A percentile compares a stretch with the other conserved stretches of the same genome.
These are phyloP conservation scores for Aspergillus asperescens DNA, from an alignment of 495 filamentous ascomycete species.

Conservation along the genomic window DNA sequence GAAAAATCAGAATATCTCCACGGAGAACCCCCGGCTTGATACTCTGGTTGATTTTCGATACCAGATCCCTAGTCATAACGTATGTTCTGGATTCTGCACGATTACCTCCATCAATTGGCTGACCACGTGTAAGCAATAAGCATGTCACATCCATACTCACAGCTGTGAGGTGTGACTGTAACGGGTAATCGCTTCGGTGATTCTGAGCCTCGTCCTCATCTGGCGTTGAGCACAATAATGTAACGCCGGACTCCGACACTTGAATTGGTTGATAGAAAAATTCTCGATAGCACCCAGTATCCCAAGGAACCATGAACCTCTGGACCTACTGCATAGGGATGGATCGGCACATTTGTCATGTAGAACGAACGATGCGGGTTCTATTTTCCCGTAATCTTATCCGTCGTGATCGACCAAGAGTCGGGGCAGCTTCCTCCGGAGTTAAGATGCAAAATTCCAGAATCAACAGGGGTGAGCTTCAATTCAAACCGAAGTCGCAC, in stretches of 20 bases:
- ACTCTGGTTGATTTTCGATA: background rate
- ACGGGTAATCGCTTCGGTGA: too few relatives aligned
- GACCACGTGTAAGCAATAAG: conserved; percentile 7
- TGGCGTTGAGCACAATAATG: background rate
- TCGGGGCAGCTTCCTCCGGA: conserved; percentile 13
- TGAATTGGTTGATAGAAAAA: background rate
- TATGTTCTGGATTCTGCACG: background rate
- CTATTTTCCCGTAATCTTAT: conserved; percentile 36
- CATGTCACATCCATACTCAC: background rate
- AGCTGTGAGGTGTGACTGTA: too few relatives aligned
- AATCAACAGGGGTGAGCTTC: background rate
- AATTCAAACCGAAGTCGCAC: background rate
- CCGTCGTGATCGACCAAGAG: conserved; percentile 8
- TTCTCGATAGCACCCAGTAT: background rate
- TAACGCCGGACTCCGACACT: background rate
- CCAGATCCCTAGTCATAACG: background rate
- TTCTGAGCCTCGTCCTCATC: background rate
- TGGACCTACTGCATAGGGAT: conserved; percentile 37
- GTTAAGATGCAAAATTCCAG: background rate
- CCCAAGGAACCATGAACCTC: conserved; percentile 4
- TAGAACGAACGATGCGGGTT: conserved; percentile 35
- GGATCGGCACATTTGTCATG: conserved; percentile 44
- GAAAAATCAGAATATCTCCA: conserved; percentile 10
- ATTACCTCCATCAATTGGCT: background rate
- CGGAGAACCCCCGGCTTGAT: conserved; percentile 3